Evolutionary conservation across 176 grass and related monocot genomes (phyloP), one percentile per base, ranked within the genome.

Genomic region (Oryza coarctata): DNA sequence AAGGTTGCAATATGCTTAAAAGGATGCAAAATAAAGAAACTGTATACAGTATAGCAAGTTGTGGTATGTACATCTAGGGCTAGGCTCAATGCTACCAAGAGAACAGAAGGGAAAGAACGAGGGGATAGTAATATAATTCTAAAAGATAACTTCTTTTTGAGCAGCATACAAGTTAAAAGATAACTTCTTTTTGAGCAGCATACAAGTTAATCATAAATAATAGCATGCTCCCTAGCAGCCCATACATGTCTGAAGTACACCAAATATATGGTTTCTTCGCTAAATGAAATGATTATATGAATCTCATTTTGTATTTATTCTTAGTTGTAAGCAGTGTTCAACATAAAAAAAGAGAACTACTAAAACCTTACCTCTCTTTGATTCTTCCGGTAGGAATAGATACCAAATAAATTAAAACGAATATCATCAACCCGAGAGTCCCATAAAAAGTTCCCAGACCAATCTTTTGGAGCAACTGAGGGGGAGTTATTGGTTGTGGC

Each of bases 391-490:
- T 94, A 98, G 58, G 84, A 91, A 11, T 90, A 78, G 65, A 98
- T 91, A 34, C 95, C 86, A 89, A 98, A 94, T 74, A 98, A 22
- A 91, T 98, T 93, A 71, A 98, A 94, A 74, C 90, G 63, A 57
- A 80, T 80, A 85, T 98, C 88, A 36, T 94, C 86, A 76, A 75
- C 90, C 38, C 58, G 79, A 18, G 84, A 91, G 86, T 98, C 95
- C 95, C 95, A 98, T 60, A 86, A 49, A 78, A 98, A 98, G 73
- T 44, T 89, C 25, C 78, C 35, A 65, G 92, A 94, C 92, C 90
- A 98, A 80, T 97, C 77, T 71, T 93, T 86, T 4, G 4, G 41
- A 68, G 49, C n/a, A 71, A 79, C 55, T 66, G 86, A 82, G 71
- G 77, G 49, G 34, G 73, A 44, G 68, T 62, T 38, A 68, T 74